A percentile compares a stretch with the other conserved stretches of the same genome.
These are phyloP conservation scores for Castanea crenata DNA, from an alignment of 306 rosid species.

Conservation along the genomic window DNA sequence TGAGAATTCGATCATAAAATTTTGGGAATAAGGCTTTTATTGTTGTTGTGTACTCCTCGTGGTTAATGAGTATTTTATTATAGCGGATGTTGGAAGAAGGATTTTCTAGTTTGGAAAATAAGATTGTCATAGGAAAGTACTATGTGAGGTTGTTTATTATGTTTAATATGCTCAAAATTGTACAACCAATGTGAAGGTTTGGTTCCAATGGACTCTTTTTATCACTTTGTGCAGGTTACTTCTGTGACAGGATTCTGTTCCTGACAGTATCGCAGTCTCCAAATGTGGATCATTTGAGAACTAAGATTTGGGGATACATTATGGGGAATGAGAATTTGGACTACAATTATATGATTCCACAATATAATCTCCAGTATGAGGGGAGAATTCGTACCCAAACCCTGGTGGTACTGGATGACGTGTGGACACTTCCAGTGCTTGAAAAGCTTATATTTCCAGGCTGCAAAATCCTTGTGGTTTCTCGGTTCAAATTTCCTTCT, in stretches of 20 bases:
- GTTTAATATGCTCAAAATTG: too few species aligned
- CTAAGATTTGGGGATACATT: slow-evolving; percentile 56
- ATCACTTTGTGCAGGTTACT: slow-evolving; percentile 47
- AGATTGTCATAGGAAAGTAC: too few species aligned
- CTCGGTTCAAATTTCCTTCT: slow-evolving; percentile 57
- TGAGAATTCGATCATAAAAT: too few species aligned
- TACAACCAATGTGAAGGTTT: background rate
- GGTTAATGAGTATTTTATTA: too few species aligned
- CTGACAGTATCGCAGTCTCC: slow-evolving; percentile 91
- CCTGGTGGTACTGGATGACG: slow-evolving; percentile 82
- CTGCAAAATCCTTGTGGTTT: slow-evolving; percentile 71
- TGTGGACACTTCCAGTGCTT: slow-evolving; percentile 63
- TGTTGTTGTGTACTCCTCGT: too few species aligned
- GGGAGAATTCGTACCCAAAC: slow-evolving; percentile 28
- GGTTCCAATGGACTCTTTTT: background rate
- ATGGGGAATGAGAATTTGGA: slow-evolving; percentile 49
- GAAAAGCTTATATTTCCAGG: slow-evolving; percentile 60
- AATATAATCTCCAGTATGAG: slow-evolving; percentile 42
- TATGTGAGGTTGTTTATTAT: too few species aligned
- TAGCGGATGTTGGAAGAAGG: too few species aligned
- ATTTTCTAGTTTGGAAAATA: too few species aligned
- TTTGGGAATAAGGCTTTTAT: too few species aligned
- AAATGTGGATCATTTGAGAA: slow-evolving; percentile 59
- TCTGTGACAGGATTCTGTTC: slow-evolving; percentile 65
- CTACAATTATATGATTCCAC: slow-evolving; percentile 43